Base-by-base conservation (phyloP, 2,329 filamentous ascomycete species). In the Fragosphaeria purpurea region DNA sequence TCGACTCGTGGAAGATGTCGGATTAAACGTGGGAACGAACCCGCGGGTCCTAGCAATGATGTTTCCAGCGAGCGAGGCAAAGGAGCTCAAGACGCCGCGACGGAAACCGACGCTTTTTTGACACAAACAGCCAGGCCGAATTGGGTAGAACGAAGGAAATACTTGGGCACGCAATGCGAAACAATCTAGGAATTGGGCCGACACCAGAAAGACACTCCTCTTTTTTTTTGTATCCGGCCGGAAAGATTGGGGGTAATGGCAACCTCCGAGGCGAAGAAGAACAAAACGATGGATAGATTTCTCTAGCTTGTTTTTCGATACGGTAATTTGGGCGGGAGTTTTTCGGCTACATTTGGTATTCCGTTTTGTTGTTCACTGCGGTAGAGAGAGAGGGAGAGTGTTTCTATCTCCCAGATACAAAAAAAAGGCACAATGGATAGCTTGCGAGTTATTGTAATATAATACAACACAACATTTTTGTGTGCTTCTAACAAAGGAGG, bases 1-100 rank as follows among this genome's bases (percentile, higher is more conserved):
- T 96, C 59, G 79, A 83, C 57, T 80, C 72, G 57, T 98, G 91
- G 91, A 84, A 80, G 63, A 85, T 95, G 61, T 81, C 83, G 43
- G 88, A 93, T 62, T 80, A 65, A 58, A 48, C 7, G 30, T 30
- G 2, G 11, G 30, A 22, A 22, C 3, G 22, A 3, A 22, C 22
- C 22, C 3, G 22, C 22, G 22, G 22, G 22, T 2, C 22, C 2
- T 22, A 22, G 22, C 22, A 22, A 22, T 22, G 22, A 22, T 22
- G 22, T 3, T 22, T 3, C 22, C 22, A 22, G 22, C 2, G 22
- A 22, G 22, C 22, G 22, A 22, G 22, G 22, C 2, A 22, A 22
- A 22, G 22, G 22, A 22, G 22, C 22, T 22, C 22, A 22, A 22
- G 22, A 22, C 22, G 22, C 22, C 22, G 22, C 22, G 22, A 22